Evolutionary conservation across 306 rosid species (phyloP), one percentile per base, ranked within the genome.

Genomic region (Pueraria montana): DNA sequence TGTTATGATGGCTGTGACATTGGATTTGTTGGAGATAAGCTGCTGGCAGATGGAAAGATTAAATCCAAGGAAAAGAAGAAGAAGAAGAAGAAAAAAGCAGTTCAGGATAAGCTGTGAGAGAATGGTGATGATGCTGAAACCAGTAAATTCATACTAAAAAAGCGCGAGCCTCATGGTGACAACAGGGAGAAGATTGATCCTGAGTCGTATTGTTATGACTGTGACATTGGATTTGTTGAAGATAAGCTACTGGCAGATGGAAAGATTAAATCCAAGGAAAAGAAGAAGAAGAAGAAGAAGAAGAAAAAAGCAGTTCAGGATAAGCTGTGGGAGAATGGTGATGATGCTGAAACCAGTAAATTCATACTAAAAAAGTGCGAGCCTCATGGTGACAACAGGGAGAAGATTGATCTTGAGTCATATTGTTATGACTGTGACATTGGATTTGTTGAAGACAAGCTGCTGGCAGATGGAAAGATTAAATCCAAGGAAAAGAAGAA

Each of bases 241-340:
- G 42, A 59, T 40, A 76, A 13, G 55, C 11, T 12, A 18, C 30
- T 9, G 17, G 48, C 59, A 62, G 27, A 52, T 49, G 50, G 16
- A 38, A 56, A 20, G 16, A 40, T 21, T 23, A 40, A 58, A 55
- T 58, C 48, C 63, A 20, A 21, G 63, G 2, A 56, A 9, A 55
- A 55, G 38, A 74, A 55, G 68, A 74, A 73, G 48, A 38, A n/a
- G n/a, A n/a, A n/a, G n/a, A n/a, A 75, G 32, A 46, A 46, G 52
- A 48, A 48, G 53, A 48, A n/a, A n/a, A n/a, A 48, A 14, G 18
- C 5, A 3, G 18, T 48, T 14, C 16, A 48, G 53, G 18, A 48
- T 48, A 14, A 16, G n/a, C 18, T 48, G 53, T 14, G 53, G 53
- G 53, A 4, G 2, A 48, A 48, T 48, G 53, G 6, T 48, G 53